phyloP scores from a whole-genome alignment of 768 basidiomycete genomes.

The Coprinellus micaceus region DNA sequence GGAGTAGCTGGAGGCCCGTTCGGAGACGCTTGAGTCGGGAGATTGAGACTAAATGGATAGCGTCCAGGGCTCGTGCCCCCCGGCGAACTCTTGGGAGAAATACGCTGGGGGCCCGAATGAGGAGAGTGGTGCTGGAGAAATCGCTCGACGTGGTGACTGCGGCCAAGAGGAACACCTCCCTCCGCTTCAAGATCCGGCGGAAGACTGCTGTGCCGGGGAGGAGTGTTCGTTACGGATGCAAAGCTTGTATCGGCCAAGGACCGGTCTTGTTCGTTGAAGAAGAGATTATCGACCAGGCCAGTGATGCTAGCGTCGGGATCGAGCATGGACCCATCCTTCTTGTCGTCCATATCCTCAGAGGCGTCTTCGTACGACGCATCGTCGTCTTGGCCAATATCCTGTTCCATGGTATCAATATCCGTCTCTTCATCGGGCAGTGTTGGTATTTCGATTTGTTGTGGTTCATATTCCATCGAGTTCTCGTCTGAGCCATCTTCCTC shows the following conservation, averaged over 20 bases:
- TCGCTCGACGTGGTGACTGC: slow-evolving; percentile 58
- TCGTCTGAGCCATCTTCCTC: slow-evolving; percentile 18
- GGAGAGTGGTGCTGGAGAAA: slow-evolving; percentile 39
- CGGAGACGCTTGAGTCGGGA: slow-evolving; percentile 31
- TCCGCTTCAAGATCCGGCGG: slow-evolving; percentile 60
- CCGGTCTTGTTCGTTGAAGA: slow-evolving; percentile 40
- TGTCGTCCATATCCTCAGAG: slow-evolving; percentile 38
- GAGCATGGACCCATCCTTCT: slow-evolving; percentile 35
- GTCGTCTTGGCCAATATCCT: slow-evolving; percentile 37
- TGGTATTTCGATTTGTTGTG: slow-evolving; percentile 22
- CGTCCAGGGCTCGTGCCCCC: slow-evolving; percentile 13
- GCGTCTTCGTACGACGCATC: slow-evolving; percentile 40
- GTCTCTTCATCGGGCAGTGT: slow-evolving; percentile 8
- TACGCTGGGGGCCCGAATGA: slow-evolving; percentile 28
- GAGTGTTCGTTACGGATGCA: slow-evolving; percentile 32
- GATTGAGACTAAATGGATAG: slow-evolving; percentile 26
- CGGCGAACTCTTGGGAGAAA: slow-evolving; percentile 27
- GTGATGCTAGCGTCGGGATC: slow-evolving; percentile 60
- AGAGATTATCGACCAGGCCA: slow-evolving; percentile 69
- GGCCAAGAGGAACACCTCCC: slow-evolving; percentile 60
- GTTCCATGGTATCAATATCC: slow-evolving; percentile 5
- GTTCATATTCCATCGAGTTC: neutral
- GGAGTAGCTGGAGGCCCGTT: slow-evolving; percentile 32
- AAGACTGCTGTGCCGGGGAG: slow-evolving; percentile 41
- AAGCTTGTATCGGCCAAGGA: slow-evolving; percentile 19